These are phyloP conservation scores for Mesotaenium endlicherianum DNA, from an alignment of 139 green algal species.

Conservation along the genomic window DNA sequence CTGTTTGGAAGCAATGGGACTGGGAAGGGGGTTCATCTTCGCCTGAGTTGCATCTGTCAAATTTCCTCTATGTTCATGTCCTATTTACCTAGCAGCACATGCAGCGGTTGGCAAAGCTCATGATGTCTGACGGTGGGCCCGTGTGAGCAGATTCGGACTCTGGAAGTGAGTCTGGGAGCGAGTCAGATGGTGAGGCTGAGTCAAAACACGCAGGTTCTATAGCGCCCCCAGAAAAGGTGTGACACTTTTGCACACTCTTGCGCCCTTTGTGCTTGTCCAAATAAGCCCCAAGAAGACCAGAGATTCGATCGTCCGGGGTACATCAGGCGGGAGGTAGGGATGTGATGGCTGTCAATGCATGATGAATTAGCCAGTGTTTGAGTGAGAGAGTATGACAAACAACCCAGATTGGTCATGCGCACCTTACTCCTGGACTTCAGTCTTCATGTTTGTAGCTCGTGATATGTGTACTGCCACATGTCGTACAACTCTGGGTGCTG, in stretches of 20 bases:
- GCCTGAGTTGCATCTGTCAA: not conserved
- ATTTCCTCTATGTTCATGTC: not conserved
- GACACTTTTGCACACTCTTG: not conserved
- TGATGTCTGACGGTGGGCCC: not conserved
- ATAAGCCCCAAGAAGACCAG: not conserved
- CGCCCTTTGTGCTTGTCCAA: not conserved
- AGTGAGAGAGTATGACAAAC: no score
- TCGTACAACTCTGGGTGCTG: no score
- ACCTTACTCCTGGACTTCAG: no score
- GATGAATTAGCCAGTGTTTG: not conserved
- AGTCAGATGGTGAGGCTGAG: slow-evolving; percentile 6
- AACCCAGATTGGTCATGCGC: no score
- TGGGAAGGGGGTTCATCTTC: not conserved
- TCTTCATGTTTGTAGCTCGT: no score
- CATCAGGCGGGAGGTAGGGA: not conserved
- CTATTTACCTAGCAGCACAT: not conserved
- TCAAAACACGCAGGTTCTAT: not conserved
- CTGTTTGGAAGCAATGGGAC: no score
- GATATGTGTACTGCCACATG: no score
- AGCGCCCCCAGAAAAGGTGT: slow-evolving; percentile 7
- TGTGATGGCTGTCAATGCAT: not conserved
- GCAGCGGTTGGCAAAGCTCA: not conserved
- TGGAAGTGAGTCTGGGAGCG: slow-evolving; percentile 10
- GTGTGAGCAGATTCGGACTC: slow-evolving; percentile 9
- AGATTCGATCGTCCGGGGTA: not conserved